Conservation (phyloP, 306 rosid genomes). For the Cicer pinnatifidum region DNA sequence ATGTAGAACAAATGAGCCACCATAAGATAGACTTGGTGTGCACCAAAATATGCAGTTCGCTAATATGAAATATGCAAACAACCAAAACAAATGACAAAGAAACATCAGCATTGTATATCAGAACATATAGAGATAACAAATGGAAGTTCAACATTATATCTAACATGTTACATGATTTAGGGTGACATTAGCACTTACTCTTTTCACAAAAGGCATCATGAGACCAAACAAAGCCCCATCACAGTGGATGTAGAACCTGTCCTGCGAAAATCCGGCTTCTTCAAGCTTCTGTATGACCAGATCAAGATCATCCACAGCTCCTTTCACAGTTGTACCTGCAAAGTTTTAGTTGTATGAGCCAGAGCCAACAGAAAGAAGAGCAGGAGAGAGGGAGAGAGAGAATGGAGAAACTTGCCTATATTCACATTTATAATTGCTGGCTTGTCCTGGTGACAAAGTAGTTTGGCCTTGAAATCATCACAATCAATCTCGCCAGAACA, state of each 20-base stretch:
- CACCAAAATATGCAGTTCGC: constrained; percentile 8
- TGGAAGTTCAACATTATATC: constrained; percentile 20
- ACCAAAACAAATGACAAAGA: constrained; percentile 23
- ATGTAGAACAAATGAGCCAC: constrained; percentile 25
- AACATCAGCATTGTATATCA: constrained; percentile 13
- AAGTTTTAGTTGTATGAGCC: constrained; percentile 19
- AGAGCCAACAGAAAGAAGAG: constrained; percentile 29
- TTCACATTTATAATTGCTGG: constrained; percentile 66
- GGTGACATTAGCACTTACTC: constrained; percentile 45
- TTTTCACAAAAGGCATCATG: constrained; percentile 70
- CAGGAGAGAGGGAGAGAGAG: not conserved
- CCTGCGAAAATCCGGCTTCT: constrained; percentile 59
- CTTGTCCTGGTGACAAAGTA: constrained; percentile 57
- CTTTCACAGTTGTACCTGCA: constrained; percentile 66
- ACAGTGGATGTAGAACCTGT: constrained; percentile 61
- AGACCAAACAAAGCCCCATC: constrained; percentile 72
- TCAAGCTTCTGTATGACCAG: constrained; percentile 59
- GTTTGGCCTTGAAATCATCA: constrained; percentile 57
- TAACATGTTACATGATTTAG: not conserved
- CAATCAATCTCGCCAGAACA: constrained; percentile 64
- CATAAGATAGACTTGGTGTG: constrained; percentile 10
- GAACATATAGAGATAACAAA: constrained; percentile 19
- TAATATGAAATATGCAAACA: constrained; percentile 10
- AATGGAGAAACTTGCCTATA: constrained; percentile 50
- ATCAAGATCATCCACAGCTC: constrained; percentile 73